Evolutionary conservation across 23 red algal species (phyloP).

Genomic region (Gracilariopsis chorda): DNA sequence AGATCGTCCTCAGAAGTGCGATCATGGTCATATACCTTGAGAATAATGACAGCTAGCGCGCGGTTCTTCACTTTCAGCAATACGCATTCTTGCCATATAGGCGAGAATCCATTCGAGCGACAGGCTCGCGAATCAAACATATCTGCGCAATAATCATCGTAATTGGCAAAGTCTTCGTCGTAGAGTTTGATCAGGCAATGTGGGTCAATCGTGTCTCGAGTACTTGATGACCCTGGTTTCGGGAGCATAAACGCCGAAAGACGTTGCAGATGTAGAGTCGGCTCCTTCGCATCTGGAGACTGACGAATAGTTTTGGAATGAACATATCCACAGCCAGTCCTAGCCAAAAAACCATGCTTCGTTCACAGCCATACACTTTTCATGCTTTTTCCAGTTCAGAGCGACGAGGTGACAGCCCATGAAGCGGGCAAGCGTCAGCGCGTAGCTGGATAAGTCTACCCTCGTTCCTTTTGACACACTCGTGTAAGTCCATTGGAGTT

Average conservation of each 20-base stretch:
- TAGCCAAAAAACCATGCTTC: constrained; percentile 60
- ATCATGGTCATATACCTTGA: constrained; percentile 67
- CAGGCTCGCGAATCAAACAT: neutral
- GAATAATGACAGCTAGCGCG: constrained; percentile 23
- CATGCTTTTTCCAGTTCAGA: constrained; percentile 66
- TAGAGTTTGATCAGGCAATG: constrained; percentile 44
- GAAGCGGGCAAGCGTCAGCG: constrained; percentile 24
- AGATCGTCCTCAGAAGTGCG: constrained; percentile 52
- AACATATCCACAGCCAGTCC: constrained; percentile 70
- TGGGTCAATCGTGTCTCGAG: constrained; percentile 19
- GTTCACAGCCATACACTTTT: constrained; percentile 45
- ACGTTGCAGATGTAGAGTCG: constrained; percentile 1
- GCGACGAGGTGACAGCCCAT: constrained; percentile 65
- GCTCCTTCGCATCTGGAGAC: neutral
- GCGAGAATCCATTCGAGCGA: constrained; percentile 26
- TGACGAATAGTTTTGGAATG: neutral
- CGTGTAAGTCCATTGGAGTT: constrained; percentile 48
- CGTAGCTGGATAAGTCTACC: constrained; percentile 60
- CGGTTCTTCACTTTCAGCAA: constrained; percentile 28
- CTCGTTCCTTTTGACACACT: constrained; percentile 65
- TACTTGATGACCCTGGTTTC: neutral
- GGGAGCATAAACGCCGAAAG: constrained; percentile 60
- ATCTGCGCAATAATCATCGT: constrained; percentile 19
- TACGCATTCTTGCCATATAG: constrained; percentile 30
- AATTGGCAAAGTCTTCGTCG: constrained; percentile 21